Evolutionary conservation across 352 stramenopile species (phyloP), one percentile per base, ranked within the genome.

Genomic region (Pythium chondricola): DNA sequence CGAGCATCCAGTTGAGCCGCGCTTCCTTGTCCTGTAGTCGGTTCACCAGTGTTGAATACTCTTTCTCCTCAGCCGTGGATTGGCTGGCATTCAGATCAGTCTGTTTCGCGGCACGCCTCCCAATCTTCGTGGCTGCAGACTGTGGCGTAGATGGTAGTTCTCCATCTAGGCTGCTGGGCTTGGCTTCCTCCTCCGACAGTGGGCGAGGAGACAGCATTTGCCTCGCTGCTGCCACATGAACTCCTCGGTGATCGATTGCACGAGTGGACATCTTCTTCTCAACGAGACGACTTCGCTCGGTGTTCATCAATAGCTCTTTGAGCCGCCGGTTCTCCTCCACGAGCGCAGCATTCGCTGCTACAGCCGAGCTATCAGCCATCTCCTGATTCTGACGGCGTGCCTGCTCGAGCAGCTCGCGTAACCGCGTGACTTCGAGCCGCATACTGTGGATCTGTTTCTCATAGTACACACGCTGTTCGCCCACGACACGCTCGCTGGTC

Each of bases 361-460:
- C 41, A 0, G 49, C 54, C 1, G 39, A 60, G 14, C 37, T 48
- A 13, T 68, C 61, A 16, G 43, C 31, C 22, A 59, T 59, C 24
- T 71, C 52, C 24, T 46, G 33, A 38, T 63, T 70, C 31, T 63
- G 71, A 21, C 60, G 56, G 4, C 73, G 57, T 14, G 69, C 69
- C 36, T 67, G 79, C 42, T 71, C 69, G 8, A 88, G 58, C 17
- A 83, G 32, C 20, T 76, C 63, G 16, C 71, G 61, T 11, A 88
- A 41, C 1, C 71, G 67, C 35, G 58, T 75, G 10, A 85, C 73
- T 57, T 90, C 73, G 17, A 87, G 74, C 22, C 76, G 66, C 74
- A 89, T 86, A 24, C 40, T 66, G 41, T 77, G 71, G 47, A 88
- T 84, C 48, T 86, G 77, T 5, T 69, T 70, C 29, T 88, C 77